phyloP scores from a whole-genome alignment of 371 early-diverging fungal genomes.

The Syncephalis fuscata region DNA sequence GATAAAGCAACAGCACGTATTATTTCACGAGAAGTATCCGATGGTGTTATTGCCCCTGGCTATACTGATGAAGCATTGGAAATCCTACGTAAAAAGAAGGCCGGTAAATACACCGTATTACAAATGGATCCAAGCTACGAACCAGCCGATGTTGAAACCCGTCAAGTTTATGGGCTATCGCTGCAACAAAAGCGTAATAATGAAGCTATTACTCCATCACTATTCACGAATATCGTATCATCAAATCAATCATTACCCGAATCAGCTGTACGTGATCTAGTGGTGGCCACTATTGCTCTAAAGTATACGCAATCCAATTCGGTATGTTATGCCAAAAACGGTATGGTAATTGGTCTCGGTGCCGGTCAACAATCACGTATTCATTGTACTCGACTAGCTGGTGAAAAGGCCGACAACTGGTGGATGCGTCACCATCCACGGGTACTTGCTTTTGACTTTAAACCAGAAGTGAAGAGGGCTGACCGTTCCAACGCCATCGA shows the following conservation, averaged over 20 bases:
- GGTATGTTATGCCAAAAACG: conserved; percentile 93
- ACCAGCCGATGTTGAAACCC: conserved; percentile 65
- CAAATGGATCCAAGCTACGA: conserved; percentile 79
- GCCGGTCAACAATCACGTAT: conserved; percentile 97
- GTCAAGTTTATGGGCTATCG: conserved; percentile 86
- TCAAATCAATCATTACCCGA: conserved; percentile 54
- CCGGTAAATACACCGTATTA: conserved; percentile 89
- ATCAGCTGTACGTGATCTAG: conserved; percentile 61
- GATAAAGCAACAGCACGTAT: conserved; percentile 90
- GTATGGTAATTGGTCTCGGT: conserved; percentile 95
- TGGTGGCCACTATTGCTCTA: conserved; percentile 91
- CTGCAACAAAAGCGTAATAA: conserved; percentile 87
- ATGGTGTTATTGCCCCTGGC: conserved; percentile 92
- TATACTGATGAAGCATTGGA: conserved; percentile 80
- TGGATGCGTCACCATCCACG: conserved; percentile 93
- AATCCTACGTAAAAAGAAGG: conserved; percentile 84
- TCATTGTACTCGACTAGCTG: conserved; percentile 95
- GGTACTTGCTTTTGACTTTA: conserved; percentile 72
- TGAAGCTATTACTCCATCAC: conserved; percentile 40
- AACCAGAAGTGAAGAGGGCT: conserved; percentile 75
- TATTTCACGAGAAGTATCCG: conserved; percentile 89
- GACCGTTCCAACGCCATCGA: conserved; percentile 96
- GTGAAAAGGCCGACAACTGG: conserved; percentile 97
- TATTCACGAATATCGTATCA: conserved; percentile 76
- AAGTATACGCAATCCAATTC: conserved; percentile 98